These are phyloP conservation scores for Russula ochroleuca DNA, from an alignment of 768 basidiomycete species.

Conservation along the genomic window DNA sequence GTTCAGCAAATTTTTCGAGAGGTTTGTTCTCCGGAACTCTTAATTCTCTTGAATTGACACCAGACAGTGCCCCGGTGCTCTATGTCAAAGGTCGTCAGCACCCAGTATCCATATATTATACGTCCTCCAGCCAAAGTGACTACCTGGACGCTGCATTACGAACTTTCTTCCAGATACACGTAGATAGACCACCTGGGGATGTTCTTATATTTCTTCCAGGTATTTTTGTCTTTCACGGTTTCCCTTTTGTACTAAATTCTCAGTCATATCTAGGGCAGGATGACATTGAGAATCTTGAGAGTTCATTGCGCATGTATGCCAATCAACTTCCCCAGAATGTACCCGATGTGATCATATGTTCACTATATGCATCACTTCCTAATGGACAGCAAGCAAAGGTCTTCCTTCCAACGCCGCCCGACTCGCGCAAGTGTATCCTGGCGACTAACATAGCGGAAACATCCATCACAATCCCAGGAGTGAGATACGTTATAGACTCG, in stretches of 20 bases:
- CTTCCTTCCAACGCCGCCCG: constrained; percentile 60
- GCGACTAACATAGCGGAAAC: constrained; percentile 99
- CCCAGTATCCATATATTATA: constrained; percentile 81
- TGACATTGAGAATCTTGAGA: constrained; percentile 86
- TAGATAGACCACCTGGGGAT: constrained; percentile 74
- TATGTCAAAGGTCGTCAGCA: constrained; percentile 94
- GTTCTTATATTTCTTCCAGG: constrained; percentile 93
- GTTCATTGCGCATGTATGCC: constrained; percentile 64
- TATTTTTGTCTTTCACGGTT: constrained; percentile 28
- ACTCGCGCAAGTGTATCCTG: constrained; percentile 85
- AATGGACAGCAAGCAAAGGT: constrained; percentile 72
- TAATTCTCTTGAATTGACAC: constrained; percentile 7
- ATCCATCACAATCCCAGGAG: constrained; percentile 93
- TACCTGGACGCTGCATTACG: constrained; percentile 87
- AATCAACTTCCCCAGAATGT: constrained; percentile 53
- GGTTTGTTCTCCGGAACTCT: constrained; percentile 46
- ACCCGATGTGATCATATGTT: constrained; percentile 61
- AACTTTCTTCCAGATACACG: constrained; percentile 92
- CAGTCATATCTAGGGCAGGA: constrained; percentile 65
- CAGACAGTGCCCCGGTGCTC: constrained; percentile 71
- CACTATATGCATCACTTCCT: constrained; percentile 86
- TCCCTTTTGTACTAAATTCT: neutral
- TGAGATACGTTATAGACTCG: constrained; percentile 93
- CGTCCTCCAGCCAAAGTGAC: constrained; percentile 67
- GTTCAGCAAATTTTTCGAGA: constrained; percentile 82